Percentiles rank a stretch among this genome's conserved stretches.
Conservation (phyloP, 371 early-diverging fungal species). For the Syncephalis fuscata region DNA sequence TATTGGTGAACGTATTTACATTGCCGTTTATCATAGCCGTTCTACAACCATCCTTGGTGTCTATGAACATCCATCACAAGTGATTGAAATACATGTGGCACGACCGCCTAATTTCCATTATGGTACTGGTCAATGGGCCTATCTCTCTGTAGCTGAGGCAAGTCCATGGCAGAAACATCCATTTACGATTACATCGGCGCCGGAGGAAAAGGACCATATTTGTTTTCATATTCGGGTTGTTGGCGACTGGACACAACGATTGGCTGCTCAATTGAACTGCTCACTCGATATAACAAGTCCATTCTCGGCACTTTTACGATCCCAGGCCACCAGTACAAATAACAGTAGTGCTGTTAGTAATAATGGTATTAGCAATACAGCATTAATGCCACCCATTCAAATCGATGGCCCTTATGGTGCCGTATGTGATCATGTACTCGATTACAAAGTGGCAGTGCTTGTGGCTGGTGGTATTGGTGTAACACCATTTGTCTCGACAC, state of each 20-base stretch:
- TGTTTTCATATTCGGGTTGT: slow-evolving; percentile 65
- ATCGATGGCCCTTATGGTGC: slow-evolving; percentile 76
- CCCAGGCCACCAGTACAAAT: background rate
- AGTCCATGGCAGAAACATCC: slow-evolving; percentile 58
- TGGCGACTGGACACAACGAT: slow-evolving; percentile 59
- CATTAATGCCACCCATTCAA: slow-evolving; percentile 35
- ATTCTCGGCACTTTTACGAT: background rate
- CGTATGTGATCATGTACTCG: slow-evolving; percentile 69
- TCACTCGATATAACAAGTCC: slow-evolving; percentile 9
- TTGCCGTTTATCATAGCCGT: no score
- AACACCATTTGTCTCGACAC: slow-evolving; percentile 51
- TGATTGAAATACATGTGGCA: no score
- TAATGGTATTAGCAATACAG: no score
- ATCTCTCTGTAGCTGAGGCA: slow-evolving; percentile 44
- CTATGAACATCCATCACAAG: no score
- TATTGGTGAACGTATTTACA: no score
- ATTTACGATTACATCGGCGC: slow-evolving; percentile 76
- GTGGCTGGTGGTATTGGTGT: slow-evolving; percentile 72
- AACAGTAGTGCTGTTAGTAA: no score
- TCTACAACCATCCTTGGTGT: no score
- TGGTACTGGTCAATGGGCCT: slow-evolving; percentile 62
- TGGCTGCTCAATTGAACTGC: slow-evolving; percentile 34
- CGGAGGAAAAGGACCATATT: slow-evolving; percentile 57
- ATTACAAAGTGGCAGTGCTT: slow-evolving; percentile 54
- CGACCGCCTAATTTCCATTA: no score